Conservation (phyloP, 108 stramenopile genomes). For the Fistulifera solaris region DNA sequence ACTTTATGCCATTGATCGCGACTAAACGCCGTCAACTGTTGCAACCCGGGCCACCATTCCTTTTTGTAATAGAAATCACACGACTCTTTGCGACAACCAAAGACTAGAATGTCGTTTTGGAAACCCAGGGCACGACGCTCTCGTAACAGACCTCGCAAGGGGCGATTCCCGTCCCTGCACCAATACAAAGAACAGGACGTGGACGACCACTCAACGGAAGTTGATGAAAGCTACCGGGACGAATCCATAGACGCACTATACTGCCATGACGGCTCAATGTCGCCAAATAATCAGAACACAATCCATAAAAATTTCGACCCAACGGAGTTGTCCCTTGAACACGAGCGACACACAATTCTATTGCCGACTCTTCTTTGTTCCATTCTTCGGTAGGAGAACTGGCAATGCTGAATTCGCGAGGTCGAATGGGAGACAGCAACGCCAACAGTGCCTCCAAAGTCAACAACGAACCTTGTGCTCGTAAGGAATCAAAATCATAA, state of each 20-base stretch:
- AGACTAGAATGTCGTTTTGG: constrained; percentile 53
- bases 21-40: constrained; percentile 54
- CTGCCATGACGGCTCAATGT: constrained; percentile 6
- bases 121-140: constrained; percentile 31
- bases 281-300: constrained; percentile 61
- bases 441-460: constrained; percentile 45
- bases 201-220: constrained; percentile 34
- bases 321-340: constrained; percentile 64
- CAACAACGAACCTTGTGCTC: constrained; percentile 19
- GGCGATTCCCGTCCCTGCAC: constrained; percentile 80
- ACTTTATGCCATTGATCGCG: constrained; percentile 63
- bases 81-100: constrained; percentile 62
- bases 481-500: constrained; percentile 76
- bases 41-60: constrained; percentile 45
- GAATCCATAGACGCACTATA: constrained; percentile 55
- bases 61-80: constrained; percentile 64
- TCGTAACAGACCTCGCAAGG: constrained; percentile 67
- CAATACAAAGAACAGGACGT: constrained; percentile 60
- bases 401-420: constrained; percentile 75
- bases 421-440: constrained; percentile 56
- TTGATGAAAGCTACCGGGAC: constrained; percentile 56
- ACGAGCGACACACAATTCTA: constrained; percentile 71
- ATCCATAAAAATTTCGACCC: constrained; percentile 61
- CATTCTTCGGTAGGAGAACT: constrained; percentile 40
- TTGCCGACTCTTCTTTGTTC: background rate